Conservation (phyloP, 2,329 filamentous ascomycete genomes). For the Daldinia sp. region DNA sequence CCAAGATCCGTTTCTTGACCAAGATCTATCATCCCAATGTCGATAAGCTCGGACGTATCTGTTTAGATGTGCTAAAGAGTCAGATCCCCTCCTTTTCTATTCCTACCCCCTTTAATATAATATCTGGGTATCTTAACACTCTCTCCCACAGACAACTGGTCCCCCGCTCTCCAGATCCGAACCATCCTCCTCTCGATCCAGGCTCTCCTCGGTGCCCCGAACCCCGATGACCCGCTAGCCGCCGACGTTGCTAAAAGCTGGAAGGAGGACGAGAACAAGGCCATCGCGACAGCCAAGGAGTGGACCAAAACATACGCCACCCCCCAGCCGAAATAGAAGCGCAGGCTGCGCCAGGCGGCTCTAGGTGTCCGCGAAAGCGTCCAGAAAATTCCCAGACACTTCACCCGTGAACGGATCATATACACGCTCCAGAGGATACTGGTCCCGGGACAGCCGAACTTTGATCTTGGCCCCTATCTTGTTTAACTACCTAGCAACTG, state of each 20-base stretch:
- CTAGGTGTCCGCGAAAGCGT: slow-evolving; percentile 10
- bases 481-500: neutral
- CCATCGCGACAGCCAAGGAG: slow-evolving; percentile 90
- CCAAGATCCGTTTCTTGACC: slow-evolving; percentile 97
- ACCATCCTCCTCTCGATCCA: slow-evolving; percentile 99
- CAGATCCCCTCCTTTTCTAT: slow-evolving; percentile 54
- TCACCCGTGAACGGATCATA: no score
- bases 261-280: slow-evolving; percentile 95
- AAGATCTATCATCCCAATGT: slow-evolving; percentile 99
- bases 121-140: slow-evolving; percentile 17
- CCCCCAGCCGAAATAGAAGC: slow-evolving; percentile 54
- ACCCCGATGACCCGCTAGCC: slow-evolving; percentile 97
- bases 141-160: slow-evolving; percentile 86
- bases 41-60: slow-evolving; percentile 96
- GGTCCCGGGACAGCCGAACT: no score
- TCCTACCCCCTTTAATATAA: slow-evolving; percentile 3
- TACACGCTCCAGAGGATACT: neutral
- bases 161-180: slow-evolving; percentile 94
- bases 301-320: slow-evolving; percentile 90
- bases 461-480: no score
- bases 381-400: neutral
- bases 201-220: slow-evolving; percentile 92
- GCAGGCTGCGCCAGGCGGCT: slow-evolving; percentile 36
- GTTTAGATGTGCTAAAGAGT: slow-evolving; percentile 98
- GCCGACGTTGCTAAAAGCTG: slow-evolving; percentile 97